phyloP scores from a whole-genome alignment of 495 filamentous ascomycete species.

The Apodospora peruviana region DNA sequence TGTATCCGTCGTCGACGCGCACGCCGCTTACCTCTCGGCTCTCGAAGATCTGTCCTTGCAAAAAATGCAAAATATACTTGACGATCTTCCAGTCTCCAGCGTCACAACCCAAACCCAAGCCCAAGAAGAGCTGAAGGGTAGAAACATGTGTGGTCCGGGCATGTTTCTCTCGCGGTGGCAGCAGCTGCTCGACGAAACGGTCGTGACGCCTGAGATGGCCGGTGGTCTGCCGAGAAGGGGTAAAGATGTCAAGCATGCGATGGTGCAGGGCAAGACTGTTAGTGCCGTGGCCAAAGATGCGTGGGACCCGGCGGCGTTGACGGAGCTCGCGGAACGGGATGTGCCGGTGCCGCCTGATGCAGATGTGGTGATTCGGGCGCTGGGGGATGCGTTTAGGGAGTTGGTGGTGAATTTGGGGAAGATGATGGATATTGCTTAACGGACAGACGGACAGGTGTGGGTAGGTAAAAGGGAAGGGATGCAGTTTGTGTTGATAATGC shows the following conservation, averaged over 20 bases:
- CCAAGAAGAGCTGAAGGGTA: not conserved
- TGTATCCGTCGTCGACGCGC: slow-evolving; percentile 40
- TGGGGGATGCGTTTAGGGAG: slow-evolving; percentile 29
- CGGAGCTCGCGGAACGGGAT: slow-evolving; percentile 10
- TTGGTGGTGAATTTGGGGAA: slow-evolving; percentile 19
- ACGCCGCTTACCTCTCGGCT: slow-evolving; percentile 46
- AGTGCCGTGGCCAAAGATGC: slow-evolving; percentile 31
- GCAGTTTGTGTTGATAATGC: no score
- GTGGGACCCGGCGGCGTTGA: slow-evolving; percentile 17
- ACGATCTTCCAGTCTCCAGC: slow-evolving; percentile 18
- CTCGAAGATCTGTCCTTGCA: slow-evolving; percentile 42
- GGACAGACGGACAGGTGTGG: not conserved
- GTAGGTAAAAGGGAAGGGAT: no score
- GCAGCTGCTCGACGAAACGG: slow-evolving; percentile 51
- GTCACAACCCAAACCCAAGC: not conserved
- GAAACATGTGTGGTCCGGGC: slow-evolving; percentile 47
- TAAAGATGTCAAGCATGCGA: slow-evolving; percentile 41
- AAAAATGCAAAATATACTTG: slow-evolving; percentile 41
- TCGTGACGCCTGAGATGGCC: slow-evolving; percentile 47
- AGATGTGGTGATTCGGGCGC: slow-evolving; percentile 27
- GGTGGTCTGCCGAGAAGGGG: slow-evolving; percentile 45
- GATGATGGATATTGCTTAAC: not conserved
- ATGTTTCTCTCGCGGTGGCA: slow-evolving; percentile 62
- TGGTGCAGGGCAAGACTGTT: slow-evolving; percentile 43
- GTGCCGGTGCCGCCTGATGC: slow-evolving; percentile 30